A percentile compares a stretch with the other conserved stretches of the same genome.
Evolutionary conservation across 163 green algal species (phyloP).

Genomic region (Scenedesmus sp.): DNA sequence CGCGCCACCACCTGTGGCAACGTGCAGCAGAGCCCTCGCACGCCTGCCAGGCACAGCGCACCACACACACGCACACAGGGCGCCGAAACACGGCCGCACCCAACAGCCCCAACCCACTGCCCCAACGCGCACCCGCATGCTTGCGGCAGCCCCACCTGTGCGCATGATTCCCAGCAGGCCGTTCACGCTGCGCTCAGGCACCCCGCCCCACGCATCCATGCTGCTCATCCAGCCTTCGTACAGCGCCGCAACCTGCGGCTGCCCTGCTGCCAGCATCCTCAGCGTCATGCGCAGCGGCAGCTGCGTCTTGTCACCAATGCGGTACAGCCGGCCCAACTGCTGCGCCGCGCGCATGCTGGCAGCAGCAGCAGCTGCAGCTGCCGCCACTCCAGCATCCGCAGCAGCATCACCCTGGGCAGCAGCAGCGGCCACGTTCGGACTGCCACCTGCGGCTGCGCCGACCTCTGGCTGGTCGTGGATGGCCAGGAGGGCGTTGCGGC

Average conservation of each 20-base stretch:
- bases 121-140: no score
- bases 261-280: background rate
- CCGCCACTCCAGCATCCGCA: background rate
- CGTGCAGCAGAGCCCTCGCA: no score
- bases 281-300: constrained; percentile 31
- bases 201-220: constrained; percentile 5
- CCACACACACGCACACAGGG: no score
- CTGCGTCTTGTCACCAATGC: background rate
- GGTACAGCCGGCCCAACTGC: background rate
- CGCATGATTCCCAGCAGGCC: constrained; percentile 26
- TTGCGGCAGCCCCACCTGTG: background rate
- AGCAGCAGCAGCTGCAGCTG: background rate
- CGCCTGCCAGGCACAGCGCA: no score
- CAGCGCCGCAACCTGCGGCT: background rate
- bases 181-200: constrained; percentile 28
- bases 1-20: no score
- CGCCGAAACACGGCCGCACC: no score
- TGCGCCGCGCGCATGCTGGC: background rate
- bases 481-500: background rate
- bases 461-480: background rate
- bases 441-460: background rate
- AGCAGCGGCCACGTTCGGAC: background rate
- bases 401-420: background rate
- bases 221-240: background rate
- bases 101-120: no score